Conservation (phyloP, 169 alveolate species). For the Neospora caninum region DNA sequence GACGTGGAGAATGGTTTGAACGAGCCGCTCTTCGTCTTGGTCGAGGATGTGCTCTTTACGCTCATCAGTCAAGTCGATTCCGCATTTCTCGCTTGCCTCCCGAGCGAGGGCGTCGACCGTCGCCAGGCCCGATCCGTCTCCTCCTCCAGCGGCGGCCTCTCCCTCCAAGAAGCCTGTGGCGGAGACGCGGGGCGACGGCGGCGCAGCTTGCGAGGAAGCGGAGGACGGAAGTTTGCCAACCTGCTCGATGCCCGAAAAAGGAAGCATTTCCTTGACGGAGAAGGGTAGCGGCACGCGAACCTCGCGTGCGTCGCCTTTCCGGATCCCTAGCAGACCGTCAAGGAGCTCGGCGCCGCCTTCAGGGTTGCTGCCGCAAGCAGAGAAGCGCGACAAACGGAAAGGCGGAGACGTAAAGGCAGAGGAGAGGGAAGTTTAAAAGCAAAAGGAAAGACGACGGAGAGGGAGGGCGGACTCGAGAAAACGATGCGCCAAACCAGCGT, state of each 20-base stretch:
- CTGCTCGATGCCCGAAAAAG: not conserved
- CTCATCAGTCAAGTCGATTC: not conserved
- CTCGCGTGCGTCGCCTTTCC: constrained; percentile 25
- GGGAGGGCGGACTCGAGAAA: no score
- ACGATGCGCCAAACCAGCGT: no score
- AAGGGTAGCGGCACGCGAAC: constrained; percentile 33
- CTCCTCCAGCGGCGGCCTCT: not conserved
- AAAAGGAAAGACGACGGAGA: not conserved
- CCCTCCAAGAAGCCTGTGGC: constrained; percentile 33
- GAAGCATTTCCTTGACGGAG: constrained; percentile 23
- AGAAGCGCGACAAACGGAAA: not conserved
- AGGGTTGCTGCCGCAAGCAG: not conserved
- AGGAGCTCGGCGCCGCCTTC: constrained; percentile 28
- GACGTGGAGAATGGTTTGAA: constrained; percentile 28
- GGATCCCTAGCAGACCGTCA: constrained; percentile 11
- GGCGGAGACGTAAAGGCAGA: not conserved
- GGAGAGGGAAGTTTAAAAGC: not conserved
- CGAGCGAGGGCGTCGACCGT: not conserved
- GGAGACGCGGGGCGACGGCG: constrained; percentile 28
- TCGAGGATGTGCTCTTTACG: not conserved
- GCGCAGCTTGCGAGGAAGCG: not conserved
- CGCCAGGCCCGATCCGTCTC: not conserved
- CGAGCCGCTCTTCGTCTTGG: constrained; percentile 27
- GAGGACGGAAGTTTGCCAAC: not conserved
- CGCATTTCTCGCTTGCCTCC: constrained; percentile 4